Percentiles rank a stretch among this genome's conserved stretches.
These are phyloP conservation scores for Pinus taeda DNA, from an alignment of 75 land plant genomes.

Conservation along the genomic window DNA sequence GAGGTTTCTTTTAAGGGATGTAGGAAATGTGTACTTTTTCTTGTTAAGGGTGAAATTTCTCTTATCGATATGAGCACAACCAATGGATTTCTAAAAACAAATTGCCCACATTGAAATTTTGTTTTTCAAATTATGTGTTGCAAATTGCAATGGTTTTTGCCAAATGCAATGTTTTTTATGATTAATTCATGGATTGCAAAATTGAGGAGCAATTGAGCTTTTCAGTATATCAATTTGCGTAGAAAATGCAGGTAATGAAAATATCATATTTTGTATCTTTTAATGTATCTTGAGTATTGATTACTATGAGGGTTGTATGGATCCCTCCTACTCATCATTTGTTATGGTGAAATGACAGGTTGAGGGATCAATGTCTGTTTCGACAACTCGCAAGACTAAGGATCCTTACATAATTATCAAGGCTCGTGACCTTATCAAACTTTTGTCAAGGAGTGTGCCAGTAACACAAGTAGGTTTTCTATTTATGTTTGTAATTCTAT, in stretches of 20 bases:
- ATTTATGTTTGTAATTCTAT: background rate
- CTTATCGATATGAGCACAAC: background rate
- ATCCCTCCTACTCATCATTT: too few species aligned
- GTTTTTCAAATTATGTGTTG: background rate
- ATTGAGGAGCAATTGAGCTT: background rate
- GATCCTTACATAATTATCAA: slow-evolving; percentile 92
- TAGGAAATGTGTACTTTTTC: too few species aligned
- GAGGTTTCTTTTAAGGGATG: too few species aligned
- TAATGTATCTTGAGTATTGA: background rate
- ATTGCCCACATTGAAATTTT: background rate
- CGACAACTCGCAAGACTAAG: slow-evolving; percentile 87
- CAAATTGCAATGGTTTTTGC: background rate
- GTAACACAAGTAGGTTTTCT: slow-evolving; percentile 73
- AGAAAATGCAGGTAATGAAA: background rate
- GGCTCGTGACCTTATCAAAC: slow-evolving; percentile 88
- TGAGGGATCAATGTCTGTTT: slow-evolving; percentile 93
- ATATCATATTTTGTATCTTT: background rate
- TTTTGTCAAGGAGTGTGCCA: slow-evolving; percentile 92
- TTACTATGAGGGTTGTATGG: background rate
- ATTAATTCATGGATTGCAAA: background rate
- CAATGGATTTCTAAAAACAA: background rate
- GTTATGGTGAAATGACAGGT: slow-evolving; percentile 44
- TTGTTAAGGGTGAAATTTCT: background rate
- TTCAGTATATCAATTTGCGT: background rate
- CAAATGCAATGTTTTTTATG: background rate